Evolutionary conservation across 495 filamentous ascomycete species (phyloP), one percentile per base, ranked within the genome.

Genomic region (Collariella sp.): DNA sequence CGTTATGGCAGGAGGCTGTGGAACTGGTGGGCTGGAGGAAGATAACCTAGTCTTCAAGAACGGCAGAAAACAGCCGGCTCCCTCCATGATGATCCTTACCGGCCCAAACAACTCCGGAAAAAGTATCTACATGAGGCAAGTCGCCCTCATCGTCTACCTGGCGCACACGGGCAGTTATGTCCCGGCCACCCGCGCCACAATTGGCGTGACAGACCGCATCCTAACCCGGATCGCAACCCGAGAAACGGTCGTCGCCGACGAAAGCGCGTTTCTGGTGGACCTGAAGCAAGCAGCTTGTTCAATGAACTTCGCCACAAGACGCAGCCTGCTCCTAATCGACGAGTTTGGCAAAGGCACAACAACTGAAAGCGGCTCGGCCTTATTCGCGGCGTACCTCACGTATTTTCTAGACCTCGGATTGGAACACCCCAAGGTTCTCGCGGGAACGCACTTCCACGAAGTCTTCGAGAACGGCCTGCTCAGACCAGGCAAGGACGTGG

Each of bases 271-370:
- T 69, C 85, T 94, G 77, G 86, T 88, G 44, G 93, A 98, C 64
- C 68, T 98, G 26, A 89, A 95, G 56, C 90, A 98, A 56, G 82
- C 95, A 12, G 83, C 87, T 0, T 78, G 91, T 52, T 81, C 86
- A 2, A 71, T 93, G 52, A 88, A 82, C 42, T 81, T 95, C 36
- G 81, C 84, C 9, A 96, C 93, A 13, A 72, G 78, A 26, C 79
- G 82, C 24, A 95, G 86, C 62, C 70, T 98, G 2, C 67, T 97
- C 5, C 73, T 98, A 22, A 84, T 95, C 46, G 93, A 98, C 62
- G 94, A 98, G 61, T 97, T 98, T 58, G 93, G 93, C 5, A 98
- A 96, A 70, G 94, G 93, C 7, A 98, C 93, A 0, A 86, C 88
- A 47, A 76, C 79, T 15, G 77, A 77, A 55, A 86, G 93, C 70